Conservation (phyloP, 2,329 filamentous ascomycete genomes). For the Myriosclerotinia scirpicola region DNA sequence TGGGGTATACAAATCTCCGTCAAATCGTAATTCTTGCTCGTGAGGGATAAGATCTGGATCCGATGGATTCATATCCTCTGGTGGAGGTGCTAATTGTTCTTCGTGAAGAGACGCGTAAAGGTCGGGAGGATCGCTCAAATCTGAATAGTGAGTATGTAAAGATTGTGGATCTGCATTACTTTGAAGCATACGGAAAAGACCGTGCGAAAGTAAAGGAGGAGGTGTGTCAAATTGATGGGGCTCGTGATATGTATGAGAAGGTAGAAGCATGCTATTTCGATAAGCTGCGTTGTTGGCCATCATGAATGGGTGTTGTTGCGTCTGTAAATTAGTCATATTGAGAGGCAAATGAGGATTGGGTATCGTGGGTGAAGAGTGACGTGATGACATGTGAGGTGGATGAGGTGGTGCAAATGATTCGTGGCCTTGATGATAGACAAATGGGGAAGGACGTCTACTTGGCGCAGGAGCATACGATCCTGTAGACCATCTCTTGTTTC, state of each 20-base stretch:
- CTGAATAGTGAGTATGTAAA: conserved; percentile 68
- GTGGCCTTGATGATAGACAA: conserved; percentile 61
- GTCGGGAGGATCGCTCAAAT: conserved; percentile 74
- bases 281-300: conserved; percentile 54
- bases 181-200: conserved; percentile 70
- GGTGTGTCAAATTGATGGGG: conserved; percentile 58
- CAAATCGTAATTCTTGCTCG: conserved; percentile 76
- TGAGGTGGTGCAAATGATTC: conserved; percentile 56
- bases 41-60: conserved; percentile 75
- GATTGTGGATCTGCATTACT: conserved; percentile 71
- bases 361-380: conserved; percentile 49
- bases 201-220: conserved; percentile 65
- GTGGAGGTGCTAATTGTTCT: conserved; percentile 70
- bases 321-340: conserved; percentile 54
- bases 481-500: conserved; percentile 76
- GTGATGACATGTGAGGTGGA: conserved; percentile 54
- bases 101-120: conserved; percentile 73
- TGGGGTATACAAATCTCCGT: conserved; percentile 80
- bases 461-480: conserved; percentile 64
- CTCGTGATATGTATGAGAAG: conserved; percentile 50
- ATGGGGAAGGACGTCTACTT: conserved; percentile 57
- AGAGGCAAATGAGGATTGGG: conserved; percentile 49
- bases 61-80: conserved; percentile 77
- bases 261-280: conserved; percentile 60
- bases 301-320: conserved; percentile 57